A percentile compares a stretch with the other conserved stretches of the same genome.
These are phyloP conservation scores for Russula vinacea DNA, from an alignment of 768 basidiomycete genomes.

Conservation along the genomic window DNA sequence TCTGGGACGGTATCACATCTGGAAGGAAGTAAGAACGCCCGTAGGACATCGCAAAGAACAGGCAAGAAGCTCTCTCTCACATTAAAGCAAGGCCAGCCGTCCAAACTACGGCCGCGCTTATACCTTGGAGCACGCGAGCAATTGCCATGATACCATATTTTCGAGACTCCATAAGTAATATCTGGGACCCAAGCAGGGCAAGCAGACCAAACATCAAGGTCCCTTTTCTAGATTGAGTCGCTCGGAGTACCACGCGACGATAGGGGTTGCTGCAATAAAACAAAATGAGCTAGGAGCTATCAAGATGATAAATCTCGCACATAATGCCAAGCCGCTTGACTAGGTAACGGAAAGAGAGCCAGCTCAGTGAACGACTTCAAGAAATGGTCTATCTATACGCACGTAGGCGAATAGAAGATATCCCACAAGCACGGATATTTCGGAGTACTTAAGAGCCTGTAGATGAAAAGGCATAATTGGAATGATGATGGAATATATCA, in stretches of 20 bases:
- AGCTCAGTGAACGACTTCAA: not conserved
- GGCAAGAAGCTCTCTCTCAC: slow-evolving; percentile 35
- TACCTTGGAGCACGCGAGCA: slow-evolving; percentile 41
- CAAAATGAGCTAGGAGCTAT: not conserved
- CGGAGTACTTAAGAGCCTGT: slow-evolving; percentile 37
- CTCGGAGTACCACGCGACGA: slow-evolving; percentile 40
- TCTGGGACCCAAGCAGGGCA: slow-evolving; percentile 38
- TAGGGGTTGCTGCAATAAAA: slow-evolving; percentile 36
- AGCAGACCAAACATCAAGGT: slow-evolving; percentile 37
- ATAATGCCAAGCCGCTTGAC: slow-evolving; percentile 38
- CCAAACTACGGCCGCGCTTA: slow-evolving; percentile 43
- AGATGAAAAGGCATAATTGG: slow-evolving; percentile 42
- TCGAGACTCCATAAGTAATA: slow-evolving; percentile 43
- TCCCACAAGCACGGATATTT: slow-evolving; percentile 39
- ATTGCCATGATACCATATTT: slow-evolving; percentile 41
- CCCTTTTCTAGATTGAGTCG: slow-evolving; percentile 35
- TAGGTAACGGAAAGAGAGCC: slow-evolving; percentile 21
- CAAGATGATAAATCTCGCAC: slow-evolving; percentile 26
- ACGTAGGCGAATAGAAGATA: slow-evolving; percentile 44
- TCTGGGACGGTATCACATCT: slow-evolving; percentile 42
- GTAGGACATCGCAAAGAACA: not conserved
- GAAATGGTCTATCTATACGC: slow-evolving; percentile 22
- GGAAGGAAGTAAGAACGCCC: not conserved
- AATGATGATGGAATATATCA: slow-evolving; percentile 42
- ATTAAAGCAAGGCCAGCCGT: slow-evolving; percentile 41